A percentile compares a stretch with the other conserved stretches of the same genome.
Conservation (phyloP, 345 rosid genomes). For the Jatropha curcas region DNA sequence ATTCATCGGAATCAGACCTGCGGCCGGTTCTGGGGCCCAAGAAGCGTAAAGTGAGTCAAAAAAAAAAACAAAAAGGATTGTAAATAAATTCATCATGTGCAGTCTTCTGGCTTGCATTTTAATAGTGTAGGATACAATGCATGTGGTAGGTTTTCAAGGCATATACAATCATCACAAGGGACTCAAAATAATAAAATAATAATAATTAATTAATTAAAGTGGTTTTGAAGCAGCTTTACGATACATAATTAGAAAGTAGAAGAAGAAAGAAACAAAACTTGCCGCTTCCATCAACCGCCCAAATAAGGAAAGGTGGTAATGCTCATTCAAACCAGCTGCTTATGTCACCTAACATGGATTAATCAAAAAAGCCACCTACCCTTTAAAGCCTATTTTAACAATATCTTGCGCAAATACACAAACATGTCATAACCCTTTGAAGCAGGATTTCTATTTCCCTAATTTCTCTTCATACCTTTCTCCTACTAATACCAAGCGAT, state of each 20-base stretch:
- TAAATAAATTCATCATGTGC: too few relatives aligned
- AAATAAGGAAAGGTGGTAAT: constrained; percentile 27
- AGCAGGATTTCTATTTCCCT: background rate
- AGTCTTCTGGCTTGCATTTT: background rate
- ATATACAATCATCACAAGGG: background rate
- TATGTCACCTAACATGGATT: constrained; percentile 19
- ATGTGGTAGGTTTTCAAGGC: background rate
- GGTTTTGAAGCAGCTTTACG: background rate
- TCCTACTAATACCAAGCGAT: too few relatives aligned
- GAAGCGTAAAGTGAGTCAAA: too few relatives aligned
- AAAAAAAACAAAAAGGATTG: too few relatives aligned
- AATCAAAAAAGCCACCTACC: constrained; percentile 21
- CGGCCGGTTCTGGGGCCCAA: too few relatives aligned
- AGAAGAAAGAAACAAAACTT: constrained; percentile 17
- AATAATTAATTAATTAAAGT: background rate
- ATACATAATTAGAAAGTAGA: constrained; percentile 2
- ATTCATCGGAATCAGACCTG: too few relatives aligned
- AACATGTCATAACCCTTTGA: background rate
- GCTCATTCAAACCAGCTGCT: constrained; percentile 9
- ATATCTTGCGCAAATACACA: constrained; percentile 17
- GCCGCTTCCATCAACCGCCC: constrained; percentile 27
- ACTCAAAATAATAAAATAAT: background rate
- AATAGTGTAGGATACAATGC: background rate
- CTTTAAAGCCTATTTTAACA: constrained; percentile 26
- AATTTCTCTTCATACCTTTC: too few relatives aligned